Conservation (phyloP, 331 rosid species). For the Acacia pycnantha region DNA sequence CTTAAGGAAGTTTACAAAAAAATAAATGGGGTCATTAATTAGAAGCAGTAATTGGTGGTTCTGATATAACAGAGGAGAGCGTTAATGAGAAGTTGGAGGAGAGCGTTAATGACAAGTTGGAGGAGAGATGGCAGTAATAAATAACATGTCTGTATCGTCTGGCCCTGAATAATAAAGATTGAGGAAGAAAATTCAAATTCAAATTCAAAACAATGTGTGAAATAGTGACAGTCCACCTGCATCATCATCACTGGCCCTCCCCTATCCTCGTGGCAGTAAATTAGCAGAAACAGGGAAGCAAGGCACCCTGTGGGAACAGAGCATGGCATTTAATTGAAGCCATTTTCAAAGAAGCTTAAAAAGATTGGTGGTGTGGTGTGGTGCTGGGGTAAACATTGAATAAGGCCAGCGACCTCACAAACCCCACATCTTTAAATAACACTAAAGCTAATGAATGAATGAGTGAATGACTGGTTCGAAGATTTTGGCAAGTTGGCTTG, state of each 20-base stretch:
- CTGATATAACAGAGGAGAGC: neutral
- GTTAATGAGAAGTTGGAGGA: constrained; percentile 22
- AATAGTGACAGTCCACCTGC: neutral
- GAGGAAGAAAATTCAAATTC: constrained; percentile 39
- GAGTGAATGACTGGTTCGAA: neutral
- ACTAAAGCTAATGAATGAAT: neutral
- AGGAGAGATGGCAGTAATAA: constrained; percentile 18
- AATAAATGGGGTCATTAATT: neutral
- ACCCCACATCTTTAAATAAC: neutral
- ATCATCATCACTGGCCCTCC: neutral
- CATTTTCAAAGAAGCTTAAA: neutral
- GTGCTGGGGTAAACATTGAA: neutral
- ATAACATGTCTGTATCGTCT: constrained; percentile 10
- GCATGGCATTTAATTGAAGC: constrained; percentile 44
- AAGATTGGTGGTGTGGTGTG: neutral
- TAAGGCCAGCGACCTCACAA: neutral
- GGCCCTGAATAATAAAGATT: constrained; percentile 13
- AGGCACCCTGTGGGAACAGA: constrained; percentile 29
- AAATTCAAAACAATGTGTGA: constrained; percentile 23
- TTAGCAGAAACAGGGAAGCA: constrained; percentile 9
- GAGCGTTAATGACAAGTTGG: constrained; percentile 17
- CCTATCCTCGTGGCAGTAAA: neutral
- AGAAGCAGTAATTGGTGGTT: neutral
- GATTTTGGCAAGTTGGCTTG: neutral
- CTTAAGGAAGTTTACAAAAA: neutral